A percentile compares a stretch with the other conserved stretches of the same genome.
Evolutionary conservation across 768 basidiomycete species (phyloP).

Genomic region (Mycena polygramma): DNA sequence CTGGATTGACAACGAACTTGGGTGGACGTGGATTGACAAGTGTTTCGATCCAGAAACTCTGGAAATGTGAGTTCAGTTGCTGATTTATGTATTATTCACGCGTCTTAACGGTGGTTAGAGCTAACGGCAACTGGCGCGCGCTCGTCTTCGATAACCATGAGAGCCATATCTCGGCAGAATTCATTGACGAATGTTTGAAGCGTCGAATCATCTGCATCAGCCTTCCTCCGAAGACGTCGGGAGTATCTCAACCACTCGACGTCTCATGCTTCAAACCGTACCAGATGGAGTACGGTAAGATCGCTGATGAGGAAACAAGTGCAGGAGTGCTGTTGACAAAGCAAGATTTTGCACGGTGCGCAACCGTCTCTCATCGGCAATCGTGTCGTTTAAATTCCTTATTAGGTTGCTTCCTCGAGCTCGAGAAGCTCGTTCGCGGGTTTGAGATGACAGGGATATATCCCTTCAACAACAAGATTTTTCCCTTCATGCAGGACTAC

Average conservation of each 20-base stretch:
- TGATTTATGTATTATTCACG: background rate
- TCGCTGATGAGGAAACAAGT: conserved; percentile 5
- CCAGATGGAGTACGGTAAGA: conserved; percentile 14
- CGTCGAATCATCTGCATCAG: conserved; percentile 21
- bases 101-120: background rate
- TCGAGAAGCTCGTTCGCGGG: conserved; percentile 6
- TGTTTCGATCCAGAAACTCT: conserved; percentile 36
- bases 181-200: background rate
- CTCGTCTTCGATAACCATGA: conserved; percentile 25
- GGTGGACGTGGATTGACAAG: conserved; percentile 31
- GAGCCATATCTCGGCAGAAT: conserved; percentile 12
- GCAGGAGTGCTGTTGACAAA: background rate
- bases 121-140: conserved; percentile 12
- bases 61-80: background rate
- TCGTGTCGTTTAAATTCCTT: no score
- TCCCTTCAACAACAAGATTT: conserved; percentile 4
- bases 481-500: conserved; percentile 17
- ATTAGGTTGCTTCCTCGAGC: background rate
- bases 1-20: conserved; percentile 39
- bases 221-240: conserved; percentile 25
- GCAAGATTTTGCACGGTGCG: conserved; percentile 4
- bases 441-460: conserved; percentile 22
- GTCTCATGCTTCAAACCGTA: conserved; percentile 22
- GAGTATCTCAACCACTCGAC: conserved; percentile 16
- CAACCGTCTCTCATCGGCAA: no score